phyloP scores from a whole-genome alignment of 148 eudicot genomes.

The Talinum fruticosum region DNA sequence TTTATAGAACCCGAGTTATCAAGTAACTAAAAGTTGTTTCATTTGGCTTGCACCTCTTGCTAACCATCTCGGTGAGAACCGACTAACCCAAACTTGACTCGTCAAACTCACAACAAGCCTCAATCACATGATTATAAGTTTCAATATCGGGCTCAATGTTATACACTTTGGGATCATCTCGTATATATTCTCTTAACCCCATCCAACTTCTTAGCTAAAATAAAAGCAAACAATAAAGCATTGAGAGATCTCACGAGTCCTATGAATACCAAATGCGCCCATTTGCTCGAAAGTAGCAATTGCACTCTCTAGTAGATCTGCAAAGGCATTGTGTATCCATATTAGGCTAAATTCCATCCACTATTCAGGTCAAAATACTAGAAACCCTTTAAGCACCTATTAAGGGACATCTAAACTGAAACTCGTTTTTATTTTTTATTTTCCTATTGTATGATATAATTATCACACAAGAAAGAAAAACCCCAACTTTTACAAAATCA shows the following conservation, averaged over 20 bases:
- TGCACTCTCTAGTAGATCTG: constrained; percentile 56
- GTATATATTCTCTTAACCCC: constrained; percentile 53
- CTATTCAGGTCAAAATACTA: neutral
- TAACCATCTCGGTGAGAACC: constrained; percentile 68
- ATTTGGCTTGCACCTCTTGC: constrained; percentile 56
- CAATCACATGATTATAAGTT: constrained; percentile 64
- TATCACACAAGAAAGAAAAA: no score
- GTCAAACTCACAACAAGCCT: constrained; percentile 68
- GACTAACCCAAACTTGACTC: constrained; percentile 57
- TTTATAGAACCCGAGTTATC: constrained; percentile 77
- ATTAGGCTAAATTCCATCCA: neutral
- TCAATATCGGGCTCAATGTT: constrained; percentile 52
- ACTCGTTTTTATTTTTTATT: no score
- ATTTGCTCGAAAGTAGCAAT: constrained; percentile 56
- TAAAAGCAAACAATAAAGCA: constrained; percentile 62
- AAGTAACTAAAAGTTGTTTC: constrained; percentile 42
- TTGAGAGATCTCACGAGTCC: constrained; percentile 63
- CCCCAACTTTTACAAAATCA: neutral
- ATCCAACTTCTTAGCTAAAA: constrained; percentile 48
- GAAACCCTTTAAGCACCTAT: no score
- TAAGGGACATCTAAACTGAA: neutral
- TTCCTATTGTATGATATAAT: neutral
- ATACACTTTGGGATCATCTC: constrained; percentile 59
- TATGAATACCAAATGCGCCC: constrained; percentile 46
- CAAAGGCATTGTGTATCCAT: constrained; percentile 8